Evolutionary conservation across 495 filamentous ascomycete genomes (phyloP), one percentile per base, ranked within the genome.

Genomic region (Aspergillus asperescens): DNA sequence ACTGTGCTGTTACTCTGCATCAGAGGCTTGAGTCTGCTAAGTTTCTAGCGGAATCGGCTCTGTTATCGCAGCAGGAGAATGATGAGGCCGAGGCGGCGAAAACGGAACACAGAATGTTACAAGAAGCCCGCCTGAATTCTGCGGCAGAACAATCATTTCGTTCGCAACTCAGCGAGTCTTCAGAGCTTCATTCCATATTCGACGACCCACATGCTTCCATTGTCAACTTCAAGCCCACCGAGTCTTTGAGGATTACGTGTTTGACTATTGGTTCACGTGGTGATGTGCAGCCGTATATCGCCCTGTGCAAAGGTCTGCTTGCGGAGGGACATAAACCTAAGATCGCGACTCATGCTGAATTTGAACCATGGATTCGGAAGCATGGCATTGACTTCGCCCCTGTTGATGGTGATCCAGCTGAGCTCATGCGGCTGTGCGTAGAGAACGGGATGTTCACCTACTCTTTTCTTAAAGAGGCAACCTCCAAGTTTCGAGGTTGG

Each of bases 391-490:
- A 90, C 55, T 98, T 95, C 68, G 82, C 79, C 8, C 81, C 83
- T 4, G 87, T 98, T 0, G 89, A 86, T 42, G 93, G 93, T 24
- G 91, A 98, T 63, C 93, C 93, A 18, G 88, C 85, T 39, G 90
- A 97, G 66, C 77, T 98, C 19, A 96, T 98, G 90, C 78, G 85
- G 10, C 85, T 97, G 19, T 98, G 93, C 63, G 90, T 97, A 10
- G 89, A 97, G 60, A 88, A 97, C 64, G 93, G 93, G 55, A 96
- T 96, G 79, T 98, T 98, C 64, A 97, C 93, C 1, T 89, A 85
- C 48, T 85, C 86, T 3, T 98, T 98, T 70, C 72, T 98, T 29
- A 84, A 76, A 59, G 89, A 95, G 66, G 92, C 90, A 20, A 89
- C 87, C 34, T 69, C 79, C 5, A 95, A 92, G 67, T 95, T 97